Conservation (phyloP, 345 rosid genomes). For the Durio zibethinus region DNA sequence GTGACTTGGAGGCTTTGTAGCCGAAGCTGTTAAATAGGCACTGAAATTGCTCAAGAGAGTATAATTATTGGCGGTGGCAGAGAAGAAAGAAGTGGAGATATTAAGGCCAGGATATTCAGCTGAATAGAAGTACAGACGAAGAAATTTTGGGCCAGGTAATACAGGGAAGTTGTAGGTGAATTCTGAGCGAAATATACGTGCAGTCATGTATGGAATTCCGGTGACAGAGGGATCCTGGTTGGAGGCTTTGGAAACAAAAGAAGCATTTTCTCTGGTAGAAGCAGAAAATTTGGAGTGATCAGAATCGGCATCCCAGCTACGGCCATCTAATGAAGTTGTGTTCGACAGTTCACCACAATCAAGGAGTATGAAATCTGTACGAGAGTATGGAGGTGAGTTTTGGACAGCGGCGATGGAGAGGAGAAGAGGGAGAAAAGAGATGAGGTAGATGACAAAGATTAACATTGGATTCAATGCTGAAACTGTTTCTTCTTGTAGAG, state of each 20-base stretch:
- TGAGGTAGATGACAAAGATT: no score
- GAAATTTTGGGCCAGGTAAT: conserved; percentile 17
- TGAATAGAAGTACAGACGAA: conserved; percentile 27
- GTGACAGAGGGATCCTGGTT: background rate
- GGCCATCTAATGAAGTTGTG: no score
- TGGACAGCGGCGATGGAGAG: no score
- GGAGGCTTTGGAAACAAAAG: background rate
- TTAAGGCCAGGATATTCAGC: background rate
- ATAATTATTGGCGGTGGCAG: conserved; percentile 10
- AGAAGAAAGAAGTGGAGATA: conserved; percentile 22
- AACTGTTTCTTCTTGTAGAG: no score
- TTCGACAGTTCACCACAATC: no score
- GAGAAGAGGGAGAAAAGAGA: no score
- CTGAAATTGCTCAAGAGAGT: conserved; percentile 34
- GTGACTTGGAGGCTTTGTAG: background rate
- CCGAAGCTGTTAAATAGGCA: background rate
- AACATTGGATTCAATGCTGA: no score
- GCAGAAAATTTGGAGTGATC: no score
- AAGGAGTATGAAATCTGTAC: no score
- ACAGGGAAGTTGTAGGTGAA: conserved; percentile 29
- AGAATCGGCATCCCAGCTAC: no score
- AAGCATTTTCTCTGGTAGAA: no score
- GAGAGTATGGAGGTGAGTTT: no score
- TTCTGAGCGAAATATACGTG: conserved; percentile 15
- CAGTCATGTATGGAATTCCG: conserved; percentile 17